phyloP scores from a whole-genome alignment of 2,329 filamentous ascomycete species.

The Neopestalotiopsis rosae region DNA sequence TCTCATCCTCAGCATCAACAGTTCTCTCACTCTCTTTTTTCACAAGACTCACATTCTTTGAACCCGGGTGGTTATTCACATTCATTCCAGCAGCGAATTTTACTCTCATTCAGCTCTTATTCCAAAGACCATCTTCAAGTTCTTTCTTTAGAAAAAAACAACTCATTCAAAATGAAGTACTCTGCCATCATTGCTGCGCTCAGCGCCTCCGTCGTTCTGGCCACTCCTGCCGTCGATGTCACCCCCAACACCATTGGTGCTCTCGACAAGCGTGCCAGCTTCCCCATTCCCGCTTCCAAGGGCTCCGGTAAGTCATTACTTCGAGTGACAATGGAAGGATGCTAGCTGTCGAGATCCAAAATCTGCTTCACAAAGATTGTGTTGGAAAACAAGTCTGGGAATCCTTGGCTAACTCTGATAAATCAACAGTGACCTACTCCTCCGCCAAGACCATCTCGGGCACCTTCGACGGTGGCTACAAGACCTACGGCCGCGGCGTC shows the following conservation, averaged over 20 bases:
- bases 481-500: constrained; percentile 50
- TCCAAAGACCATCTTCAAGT: not conserved
- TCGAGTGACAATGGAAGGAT: not conserved
- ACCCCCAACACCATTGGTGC: constrained; percentile 26
- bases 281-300: constrained; percentile 35
- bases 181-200: constrained; percentile 28
- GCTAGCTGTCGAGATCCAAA: not conserved
- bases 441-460: constrained; percentile 24
- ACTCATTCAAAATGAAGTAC: constrained; percentile 30
- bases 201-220: constrained; percentile 24
- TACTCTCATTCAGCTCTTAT: not conserved
- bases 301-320: constrained; percentile 21
- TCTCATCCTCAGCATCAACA: constrained; percentile 1
- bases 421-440: constrained; percentile 25
- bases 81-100: not conserved
- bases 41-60: constrained; percentile 14
- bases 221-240: constrained; percentile 25
- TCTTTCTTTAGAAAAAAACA: not conserved
- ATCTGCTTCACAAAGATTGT: no score
- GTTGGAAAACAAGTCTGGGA: no score
- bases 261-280: constrained; percentile 29
- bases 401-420: not conserved
- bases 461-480: constrained; percentile 51
- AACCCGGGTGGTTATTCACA: constrained; percentile 17
- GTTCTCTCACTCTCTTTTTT: constrained; percentile 1